These are phyloP conservation scores for Suillus occidentalis DNA, from an alignment of 768 basidiomycete genomes.

Conservation along the genomic window DNA sequence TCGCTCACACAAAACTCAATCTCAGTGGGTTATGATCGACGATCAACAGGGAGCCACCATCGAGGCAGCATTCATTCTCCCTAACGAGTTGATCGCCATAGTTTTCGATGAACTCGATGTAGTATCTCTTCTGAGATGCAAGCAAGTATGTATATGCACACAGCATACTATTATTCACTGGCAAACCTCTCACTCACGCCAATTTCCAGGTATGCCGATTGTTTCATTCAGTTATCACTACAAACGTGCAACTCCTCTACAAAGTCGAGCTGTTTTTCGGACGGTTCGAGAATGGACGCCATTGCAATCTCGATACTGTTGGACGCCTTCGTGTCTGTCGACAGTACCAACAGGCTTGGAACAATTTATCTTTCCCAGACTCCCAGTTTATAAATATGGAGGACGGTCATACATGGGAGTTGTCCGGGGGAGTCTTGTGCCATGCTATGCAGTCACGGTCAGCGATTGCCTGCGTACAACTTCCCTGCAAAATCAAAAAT, in stretches of 20 bases:
- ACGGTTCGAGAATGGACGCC: constrained; percentile 25
- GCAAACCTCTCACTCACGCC: not conserved
- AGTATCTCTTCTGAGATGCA: constrained; percentile 27
- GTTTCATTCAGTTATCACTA: constrained; percentile 28
- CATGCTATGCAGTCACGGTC: constrained; percentile 21
- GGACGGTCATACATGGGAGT: constrained; percentile 32
- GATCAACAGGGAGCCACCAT: not conserved
- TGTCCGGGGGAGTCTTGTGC: constrained; percentile 35
- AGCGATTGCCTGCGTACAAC: constrained; percentile 21
- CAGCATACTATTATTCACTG: too few relatives aligned
- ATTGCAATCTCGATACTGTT: constrained; percentile 19
- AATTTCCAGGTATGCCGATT: constrained; percentile 28
- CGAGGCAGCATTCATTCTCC: constrained; percentile 24
- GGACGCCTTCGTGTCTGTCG: constrained; percentile 27
- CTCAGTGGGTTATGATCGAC: not conserved
- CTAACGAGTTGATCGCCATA: constrained; percentile 29
- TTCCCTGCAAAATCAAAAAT: constrained; percentile 32
- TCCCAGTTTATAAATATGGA: constrained; percentile 15
- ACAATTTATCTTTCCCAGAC: constrained; percentile 22
- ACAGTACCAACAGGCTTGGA: constrained; percentile 31
- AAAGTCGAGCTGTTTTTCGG: constrained; percentile 31
- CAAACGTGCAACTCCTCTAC: constrained; percentile 28
- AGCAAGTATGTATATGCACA: constrained; percentile 21
- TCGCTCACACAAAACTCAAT: not conserved
- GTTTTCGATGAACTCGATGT: constrained; percentile 30